A percentile compares a stretch with the other conserved stretches of the same genome.
Conservation (phyloP, 129 eudicot species). For the Ambrosia artemisiifolia region DNA sequence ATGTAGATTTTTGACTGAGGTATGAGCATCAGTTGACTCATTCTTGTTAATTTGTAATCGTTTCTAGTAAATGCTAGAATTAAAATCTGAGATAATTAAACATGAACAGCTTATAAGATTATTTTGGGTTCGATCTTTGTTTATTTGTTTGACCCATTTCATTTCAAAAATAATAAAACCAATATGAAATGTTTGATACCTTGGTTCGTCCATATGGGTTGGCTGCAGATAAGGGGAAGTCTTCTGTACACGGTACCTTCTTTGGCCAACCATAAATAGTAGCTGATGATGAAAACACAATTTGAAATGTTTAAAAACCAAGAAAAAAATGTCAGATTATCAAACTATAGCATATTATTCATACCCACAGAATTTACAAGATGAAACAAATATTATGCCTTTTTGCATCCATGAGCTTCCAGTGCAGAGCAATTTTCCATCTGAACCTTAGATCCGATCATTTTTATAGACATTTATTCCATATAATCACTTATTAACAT, state of each 20-base stretch:
- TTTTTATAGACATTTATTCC: too few relatives aligned
- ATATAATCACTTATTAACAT: too few relatives aligned
- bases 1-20: conserved; percentile 72
- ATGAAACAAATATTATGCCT: too few relatives aligned
- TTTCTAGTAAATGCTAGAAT: background rate
- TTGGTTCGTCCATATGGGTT: conserved; percentile 91
- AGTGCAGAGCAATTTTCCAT: background rate
- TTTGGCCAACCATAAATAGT: conserved; percentile 91
- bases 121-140: conserved; percentile 79
- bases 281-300: conserved; percentile 80
- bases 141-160: background rate
- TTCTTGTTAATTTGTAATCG: background rate
- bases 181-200: conserved; percentile 31
- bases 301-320: conserved; percentile 41
- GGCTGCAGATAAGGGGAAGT: conserved; percentile 69
- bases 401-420: too few relatives aligned
- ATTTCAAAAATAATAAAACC: background rate
- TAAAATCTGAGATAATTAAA: background rate
- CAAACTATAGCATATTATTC: background rate
- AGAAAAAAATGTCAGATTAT: conserved; percentile 8
- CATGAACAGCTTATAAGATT: conserved; percentile 87
- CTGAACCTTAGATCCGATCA: too few relatives aligned
- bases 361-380: background rate
- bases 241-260: conserved; percentile 85
- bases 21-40: too few relatives aligned